Evolutionary conservation across 83 land plant genomes (phyloP), one percentile per base, ranked within the genome.

Genomic region (Picea mariana): DNA sequence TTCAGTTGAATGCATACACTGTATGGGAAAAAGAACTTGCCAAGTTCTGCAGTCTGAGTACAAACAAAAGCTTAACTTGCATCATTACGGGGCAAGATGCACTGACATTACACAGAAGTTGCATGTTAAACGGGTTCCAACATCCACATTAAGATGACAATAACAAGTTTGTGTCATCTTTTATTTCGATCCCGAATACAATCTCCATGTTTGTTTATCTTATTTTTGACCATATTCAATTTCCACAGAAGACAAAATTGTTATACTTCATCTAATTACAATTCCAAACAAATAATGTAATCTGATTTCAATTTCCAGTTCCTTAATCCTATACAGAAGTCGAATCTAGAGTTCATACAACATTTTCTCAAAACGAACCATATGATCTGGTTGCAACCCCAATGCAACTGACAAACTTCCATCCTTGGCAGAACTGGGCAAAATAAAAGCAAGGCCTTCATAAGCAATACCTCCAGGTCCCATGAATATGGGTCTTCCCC

Each of bases 401-500:
- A 95, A 86, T 75, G 92, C 90, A 9, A 96, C 27, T 17, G 87
- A 89, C 68, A 96, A 62, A 80, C 99, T 93, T 3, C 95, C 98
- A 82, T 96, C 99, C 16, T 82, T 65, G 8, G 77, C 79, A 15
- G 96, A 78, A 79, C 92, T 96, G 1, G 91, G 87, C 64, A 95
- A 55, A 34, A 95, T 67, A 73, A 82, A 95, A 4, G 88, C 87
- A 55, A 89, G 65, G 0, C 99, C 99, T 67, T 92, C 95, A 77
- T 55, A 91, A 9, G 93, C 86, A 61, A 95, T 88, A n/a, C 82
- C 90, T 1, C 90, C 94, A 44, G 95, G 98, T 2, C 98, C 98
- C 98, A 96, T 92, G 86, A 93, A 96, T 13, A 92, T 88, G 78
- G 99, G 98, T 55, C 88, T 85, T 6, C 99, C 99, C 99, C 99